A percentile compares a stretch with the other conserved stretches of the same genome.
Conservation (phyloP, 768 basidiomycete species). For the Lactifluus subvellereus region DNA sequence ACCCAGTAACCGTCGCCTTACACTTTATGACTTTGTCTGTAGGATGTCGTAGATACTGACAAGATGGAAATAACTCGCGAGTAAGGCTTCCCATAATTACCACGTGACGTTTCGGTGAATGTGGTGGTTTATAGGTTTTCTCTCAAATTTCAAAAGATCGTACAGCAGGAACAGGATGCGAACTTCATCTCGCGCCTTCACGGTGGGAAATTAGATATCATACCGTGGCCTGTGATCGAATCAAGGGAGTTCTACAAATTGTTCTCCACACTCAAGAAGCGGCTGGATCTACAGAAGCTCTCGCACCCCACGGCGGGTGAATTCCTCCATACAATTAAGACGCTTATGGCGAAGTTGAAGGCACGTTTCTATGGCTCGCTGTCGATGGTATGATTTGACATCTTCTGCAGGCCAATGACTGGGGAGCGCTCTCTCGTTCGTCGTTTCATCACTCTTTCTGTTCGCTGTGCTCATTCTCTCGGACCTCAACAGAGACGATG, state of each 20-base stretch:
- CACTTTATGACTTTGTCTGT: not conserved
- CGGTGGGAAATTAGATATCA: slow-evolving; percentile 47
- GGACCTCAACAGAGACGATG: slow-evolving; percentile 38
- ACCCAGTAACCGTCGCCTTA: not conserved
- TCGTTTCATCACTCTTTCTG: slow-evolving; percentile 1
- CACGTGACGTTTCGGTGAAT: not conserved
- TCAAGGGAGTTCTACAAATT: slow-evolving; percentile 53
- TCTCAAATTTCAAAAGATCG: slow-evolving; percentile 54
- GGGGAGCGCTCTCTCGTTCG: slow-evolving; percentile 62
- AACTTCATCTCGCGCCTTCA: slow-evolving; percentile 62
- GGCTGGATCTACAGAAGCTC: slow-evolving; percentile 42
- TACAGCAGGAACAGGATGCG: slow-evolving; percentile 52
- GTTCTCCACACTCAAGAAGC: slow-evolving; percentile 43
- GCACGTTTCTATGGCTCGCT: slow-evolving; percentile 26
- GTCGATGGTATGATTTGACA: not conserved
- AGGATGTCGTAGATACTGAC: slow-evolving; percentile 63
- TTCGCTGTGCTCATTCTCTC: not conserved
- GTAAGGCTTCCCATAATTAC: slow-evolving; percentile 32
- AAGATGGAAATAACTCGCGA: slow-evolving; percentile 52
- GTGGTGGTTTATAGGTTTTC: slow-evolving; percentile 39
- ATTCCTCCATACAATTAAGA: slow-evolving; percentile 54
- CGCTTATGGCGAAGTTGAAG: slow-evolving; percentile 64
- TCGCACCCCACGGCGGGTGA: slow-evolving; percentile 48
- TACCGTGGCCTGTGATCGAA: slow-evolving; percentile 65
- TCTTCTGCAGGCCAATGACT: slow-evolving; percentile 49